A percentile compares a stretch with the other conserved stretches of the same genome.
phyloP scores from a whole-genome alignment of 1,139 yeast genomes.

The Tardiomyces digboiensis region DNA sequence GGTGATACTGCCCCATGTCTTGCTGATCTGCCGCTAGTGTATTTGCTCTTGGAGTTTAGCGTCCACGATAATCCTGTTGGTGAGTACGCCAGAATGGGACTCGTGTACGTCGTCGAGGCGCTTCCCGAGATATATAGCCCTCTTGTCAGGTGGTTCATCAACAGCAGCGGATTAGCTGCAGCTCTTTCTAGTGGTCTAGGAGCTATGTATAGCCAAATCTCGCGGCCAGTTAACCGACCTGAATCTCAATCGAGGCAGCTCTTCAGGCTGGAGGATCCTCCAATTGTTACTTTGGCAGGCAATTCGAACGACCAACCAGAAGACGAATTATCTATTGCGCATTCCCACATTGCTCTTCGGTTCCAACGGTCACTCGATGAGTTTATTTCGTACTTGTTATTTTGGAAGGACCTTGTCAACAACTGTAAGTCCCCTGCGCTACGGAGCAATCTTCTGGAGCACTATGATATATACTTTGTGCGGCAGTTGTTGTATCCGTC shows the following conservation, averaged over 20 bases:
- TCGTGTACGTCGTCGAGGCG: conserved; percentile 20
- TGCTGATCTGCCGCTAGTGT: conserved; percentile 22
- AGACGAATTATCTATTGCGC: not conserved
- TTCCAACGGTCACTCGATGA: conserved; percentile 7
- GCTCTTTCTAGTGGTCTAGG: conserved; percentile 25
- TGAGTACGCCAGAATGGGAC: conserved; percentile 22
- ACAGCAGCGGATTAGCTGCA: conserved; percentile 20
- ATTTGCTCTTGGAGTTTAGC: conserved; percentile 19
- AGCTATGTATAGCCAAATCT: conserved; percentile 20
- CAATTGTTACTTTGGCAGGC: not conserved
- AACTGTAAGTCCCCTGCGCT: conserved; percentile 13
- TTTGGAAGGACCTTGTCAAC: conserved; percentile 24
- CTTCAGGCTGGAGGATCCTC: not conserved
- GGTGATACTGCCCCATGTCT: too few relatives aligned
- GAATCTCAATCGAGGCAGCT: not conserved
- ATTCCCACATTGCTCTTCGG: conserved; percentile 8
- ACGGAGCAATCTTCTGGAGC: conserved; percentile 13
- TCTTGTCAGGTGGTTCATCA: conserved; percentile 20
- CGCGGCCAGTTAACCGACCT: not conserved
- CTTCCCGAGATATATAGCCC: conserved; percentile 10
- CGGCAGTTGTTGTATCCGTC: conserved; percentile 22
- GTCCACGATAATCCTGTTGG: conserved; percentile 21
- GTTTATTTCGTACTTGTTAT: conserved; percentile 19
- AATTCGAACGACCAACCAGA: not conserved
- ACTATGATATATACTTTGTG: conserved; percentile 21